Base-by-base conservation (phyloP, 2,329 filamentous ascomycete genomes). In the Didymella segeticola region DNA sequence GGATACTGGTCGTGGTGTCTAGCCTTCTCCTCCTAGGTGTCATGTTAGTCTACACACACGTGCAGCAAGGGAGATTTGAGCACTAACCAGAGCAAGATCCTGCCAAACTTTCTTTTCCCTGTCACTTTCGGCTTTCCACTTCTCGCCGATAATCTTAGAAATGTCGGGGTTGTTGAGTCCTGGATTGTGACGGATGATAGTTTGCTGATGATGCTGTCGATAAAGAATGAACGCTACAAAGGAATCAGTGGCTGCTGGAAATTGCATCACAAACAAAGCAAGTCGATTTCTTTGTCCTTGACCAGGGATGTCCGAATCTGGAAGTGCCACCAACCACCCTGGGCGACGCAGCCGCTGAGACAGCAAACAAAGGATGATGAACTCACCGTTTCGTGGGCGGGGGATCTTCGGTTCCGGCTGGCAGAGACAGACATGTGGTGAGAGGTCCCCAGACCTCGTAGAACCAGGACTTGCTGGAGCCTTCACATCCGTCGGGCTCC, bases 131-230 rank as follows among this genome's bases (percentile, higher is more conserved):
- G 86, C 83, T 68, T 89, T 87, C 95, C 95, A 99, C 83, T 93
- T 89, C 73, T 91, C 86, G 46, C 93, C 93, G 64, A 98, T 96
- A 66, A 98, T 96, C 77, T 97, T 97, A 61, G 93, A 97, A 66
- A 98, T 96, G 46, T 97, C 91, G 3, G 93, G 93, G 75, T 98
- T 98, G 38, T 93, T 88, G 61, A 97, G 85, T 37, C 91, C 90
- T n/a, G 93, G 93, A 68, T 97, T 85, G 64, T 90, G 84, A 47
- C 87, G 82, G 30, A 93, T 89, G 43, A 98, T 91, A 42, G 86
- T 82, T 15, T 89, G 86, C 75, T 98, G 93, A 68, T 95, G 89
- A 74, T 96, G 89, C 73, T 98, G 93, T 31, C 95, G 91, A 79
- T 96, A 99, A 66, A 99, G 82, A 63, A 99, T 99, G 79, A 99